Conservation (phyloP, 208 protist genomes). For the Crithidia expoeki region DNA sequence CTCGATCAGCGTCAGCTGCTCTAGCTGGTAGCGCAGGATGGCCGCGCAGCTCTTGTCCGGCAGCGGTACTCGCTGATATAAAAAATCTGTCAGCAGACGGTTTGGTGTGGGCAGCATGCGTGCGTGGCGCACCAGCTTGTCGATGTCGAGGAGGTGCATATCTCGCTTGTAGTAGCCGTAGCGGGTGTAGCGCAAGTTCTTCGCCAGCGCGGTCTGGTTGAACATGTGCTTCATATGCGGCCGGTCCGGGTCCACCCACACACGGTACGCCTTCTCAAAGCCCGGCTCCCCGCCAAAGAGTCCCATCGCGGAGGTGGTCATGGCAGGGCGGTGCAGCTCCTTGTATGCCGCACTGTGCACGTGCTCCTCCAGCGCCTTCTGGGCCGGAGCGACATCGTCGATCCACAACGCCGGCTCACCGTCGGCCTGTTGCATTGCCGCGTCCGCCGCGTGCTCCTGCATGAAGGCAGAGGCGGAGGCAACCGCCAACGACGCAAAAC, state of each 20-base stretch:
- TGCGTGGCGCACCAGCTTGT: slow-evolving; percentile 91
- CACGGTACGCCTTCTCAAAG: slow-evolving; percentile 90
- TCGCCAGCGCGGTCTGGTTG: slow-evolving; percentile 83
- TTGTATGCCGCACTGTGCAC: slow-evolving; percentile 71
- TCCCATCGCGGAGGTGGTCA: slow-evolving; percentile 84
- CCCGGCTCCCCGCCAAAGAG: slow-evolving; percentile 90
- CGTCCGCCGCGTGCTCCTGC: slow-evolving; percentile 7
- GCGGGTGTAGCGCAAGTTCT: slow-evolving; percentile 88
- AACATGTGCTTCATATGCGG: slow-evolving; percentile 92
- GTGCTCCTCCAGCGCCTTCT: slow-evolving; percentile 54
- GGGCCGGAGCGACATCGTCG: slow-evolving; percentile 63
- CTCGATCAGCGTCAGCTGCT: slow-evolving; percentile 78
- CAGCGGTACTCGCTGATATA: slow-evolving; percentile 90
- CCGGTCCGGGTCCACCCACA: slow-evolving; percentile 91
- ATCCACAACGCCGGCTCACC: slow-evolving; percentile 58
- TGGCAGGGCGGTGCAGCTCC: slow-evolving; percentile 84
- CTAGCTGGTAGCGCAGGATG: slow-evolving; percentile 79
- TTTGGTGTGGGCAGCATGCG: slow-evolving; percentile 87
- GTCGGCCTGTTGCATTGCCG: neutral
- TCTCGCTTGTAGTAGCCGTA: slow-evolving; percentile 93
- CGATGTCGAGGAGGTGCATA: slow-evolving; percentile 90
- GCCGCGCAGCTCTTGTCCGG: slow-evolving; percentile 82
- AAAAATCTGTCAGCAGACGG: slow-evolving; percentile 86
- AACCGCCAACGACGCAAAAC: slow-evolving; percentile 42
- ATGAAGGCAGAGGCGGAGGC: slow-evolving; percentile 38